These are phyloP conservation scores for Cladosporium sp. DNA, from an alignment of 2,329 filamentous ascomycete species.

Conservation along the genomic window DNA sequence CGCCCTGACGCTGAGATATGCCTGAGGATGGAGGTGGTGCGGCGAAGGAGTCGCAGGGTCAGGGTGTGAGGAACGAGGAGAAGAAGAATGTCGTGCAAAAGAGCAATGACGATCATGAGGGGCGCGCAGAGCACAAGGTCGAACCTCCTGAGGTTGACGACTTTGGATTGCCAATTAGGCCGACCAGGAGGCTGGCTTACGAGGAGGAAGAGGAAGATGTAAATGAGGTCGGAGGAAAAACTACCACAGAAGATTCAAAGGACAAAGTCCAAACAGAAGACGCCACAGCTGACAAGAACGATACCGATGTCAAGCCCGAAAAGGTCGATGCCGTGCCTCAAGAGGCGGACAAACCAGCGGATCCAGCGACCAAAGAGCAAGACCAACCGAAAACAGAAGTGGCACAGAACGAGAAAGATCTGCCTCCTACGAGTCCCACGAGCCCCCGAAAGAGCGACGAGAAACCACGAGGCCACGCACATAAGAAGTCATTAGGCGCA, in stretches of 20 bases:
- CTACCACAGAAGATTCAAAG: conserved; percentile 3
- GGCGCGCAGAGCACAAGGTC: background rate
- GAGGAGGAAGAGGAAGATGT: conserved; percentile 20
- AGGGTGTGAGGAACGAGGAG: background rate
- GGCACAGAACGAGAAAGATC: background rate
- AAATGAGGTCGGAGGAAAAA: conserved; percentile 8
- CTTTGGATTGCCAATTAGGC: conserved; percentile 34
- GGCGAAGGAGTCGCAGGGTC: conserved; percentile 4
- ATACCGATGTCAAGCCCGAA: background rate
- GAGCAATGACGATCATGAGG: background rate
- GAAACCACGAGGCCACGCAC: conserved; percentile 7
- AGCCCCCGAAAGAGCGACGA: conserved; percentile 14
- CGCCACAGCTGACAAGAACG: background rate
- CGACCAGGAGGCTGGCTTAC: conserved; percentile 26
- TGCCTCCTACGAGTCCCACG: conserved; percentile 13
- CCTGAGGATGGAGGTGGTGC: conserved; percentile 7
- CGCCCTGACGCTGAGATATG: conserved; percentile 1
- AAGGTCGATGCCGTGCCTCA: background rate
- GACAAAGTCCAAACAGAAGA: background rate
- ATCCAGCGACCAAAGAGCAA: background rate
- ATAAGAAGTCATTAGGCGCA: conserved; percentile 8
- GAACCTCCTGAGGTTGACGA: conserved; percentile 29
- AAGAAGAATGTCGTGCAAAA: background rate
- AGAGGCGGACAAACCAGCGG: background rate
- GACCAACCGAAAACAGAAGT: background rate